These are phyloP conservation scores for Jasminum sambac DNA, from an alignment of 257 asterid species.

Conservation along the genomic window DNA sequence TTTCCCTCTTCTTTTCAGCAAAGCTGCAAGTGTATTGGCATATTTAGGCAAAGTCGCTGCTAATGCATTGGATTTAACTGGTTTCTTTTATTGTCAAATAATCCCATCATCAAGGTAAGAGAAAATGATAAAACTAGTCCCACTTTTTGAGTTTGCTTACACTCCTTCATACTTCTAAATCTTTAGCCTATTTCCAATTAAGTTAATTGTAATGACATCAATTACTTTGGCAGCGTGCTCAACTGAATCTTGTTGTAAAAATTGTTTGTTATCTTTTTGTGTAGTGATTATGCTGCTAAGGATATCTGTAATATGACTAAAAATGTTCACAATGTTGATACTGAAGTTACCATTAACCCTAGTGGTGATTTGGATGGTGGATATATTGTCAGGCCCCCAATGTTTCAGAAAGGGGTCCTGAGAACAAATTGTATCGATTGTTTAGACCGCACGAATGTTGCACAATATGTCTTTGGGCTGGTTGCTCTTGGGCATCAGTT, in stretches of 20 bases:
- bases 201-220: not conserved
- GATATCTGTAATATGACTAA: conserved; percentile 26
- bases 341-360: conserved; percentile 21
- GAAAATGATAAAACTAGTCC: conserved; percentile 22
- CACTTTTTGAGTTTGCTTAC: conserved; percentile 25
- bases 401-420: conserved; percentile 80
- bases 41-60: conserved; percentile 72
- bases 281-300: conserved; percentile 36
- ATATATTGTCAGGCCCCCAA: conserved; percentile 39
- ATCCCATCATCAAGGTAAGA: conserved; percentile 50
- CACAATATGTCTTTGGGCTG: conserved; percentile 88
- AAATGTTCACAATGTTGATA: conserved; percentile 20
- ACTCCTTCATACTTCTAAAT: not conserved
- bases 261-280: not conserved
- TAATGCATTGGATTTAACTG: conserved; percentile 69
- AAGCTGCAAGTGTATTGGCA: conserved; percentile 61
- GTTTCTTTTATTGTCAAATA: conserved; percentile 66
- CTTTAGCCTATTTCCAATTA: not conserved
- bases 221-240: not conserved
- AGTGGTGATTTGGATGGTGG: conserved; percentile 27
- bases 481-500: conserved; percentile 86
- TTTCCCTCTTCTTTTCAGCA: conserved; percentile 42
- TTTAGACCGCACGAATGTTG: conserved; percentile 94
- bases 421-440: conserved; percentile 98
- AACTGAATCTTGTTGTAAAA: not conserved